Evolutionary conservation across 441 rosid genomes (phyloP), one percentile per base, ranked within the genome.

Genomic region (Brassica balearica): DNA sequence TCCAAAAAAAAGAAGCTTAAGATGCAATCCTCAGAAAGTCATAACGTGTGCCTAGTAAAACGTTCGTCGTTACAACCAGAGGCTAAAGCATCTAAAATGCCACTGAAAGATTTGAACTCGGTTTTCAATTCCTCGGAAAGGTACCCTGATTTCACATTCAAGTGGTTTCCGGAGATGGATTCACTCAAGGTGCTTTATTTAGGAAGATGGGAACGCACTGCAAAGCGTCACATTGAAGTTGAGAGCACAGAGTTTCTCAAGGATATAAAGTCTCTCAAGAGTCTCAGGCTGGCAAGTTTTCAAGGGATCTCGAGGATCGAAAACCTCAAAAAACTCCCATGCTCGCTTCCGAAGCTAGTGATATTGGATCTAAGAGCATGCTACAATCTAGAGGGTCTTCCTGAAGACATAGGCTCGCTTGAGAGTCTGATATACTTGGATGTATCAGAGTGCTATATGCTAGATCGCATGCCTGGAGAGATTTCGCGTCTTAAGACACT

Each of bases 311-410:
- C 91, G 9, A 84, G 85, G 78, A 85, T 91, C 6, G 55, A 73
- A 6, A 73, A 65, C 82, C 88, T 87, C 34, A 84, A 87, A 0
- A 46, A 69, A 1, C 10, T 73, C 14, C 25, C 81, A 1, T 80
- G 85, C 58, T 38, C 53, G n/a, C 91, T 84, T 22, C 36, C 63
- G 1, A 71, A 73, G 8, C 75, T 91, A 80, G 76, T 60, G 67
- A 82, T 89, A 46, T 79, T 91, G 78, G 89, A 91, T 83, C 88
- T 88, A 20, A 85, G 77, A 61, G 88, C 91, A 51, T 88, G 96
- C 74, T 82, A 86, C 85, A 82, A 81, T 83, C 80, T 91, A 4
- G 91, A 86, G 78, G 48, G 6, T 19, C 89, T 91, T 77, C 93
- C 96, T 8, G 73, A 81, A 0, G 79, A 75, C 59, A 84, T 91